phyloP scores from a whole-genome alignment of 495 filamentous ascomycete species.

The Friedmanniomyces endolithicus region DNA sequence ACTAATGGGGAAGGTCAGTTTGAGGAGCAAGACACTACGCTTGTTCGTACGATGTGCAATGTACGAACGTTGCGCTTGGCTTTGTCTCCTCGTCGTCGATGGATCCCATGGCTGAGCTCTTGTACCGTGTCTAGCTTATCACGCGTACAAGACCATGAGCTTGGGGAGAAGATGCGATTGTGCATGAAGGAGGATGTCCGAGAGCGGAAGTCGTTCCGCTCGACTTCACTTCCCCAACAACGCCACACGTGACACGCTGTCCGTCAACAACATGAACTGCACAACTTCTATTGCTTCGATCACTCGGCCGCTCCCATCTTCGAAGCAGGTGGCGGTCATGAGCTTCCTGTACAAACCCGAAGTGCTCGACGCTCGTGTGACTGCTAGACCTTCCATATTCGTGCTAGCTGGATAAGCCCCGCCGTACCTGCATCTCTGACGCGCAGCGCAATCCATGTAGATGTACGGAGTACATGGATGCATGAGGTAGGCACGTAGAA shows the following conservation, averaged over 20 bases:
- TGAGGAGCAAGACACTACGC: constrained; percentile 1
- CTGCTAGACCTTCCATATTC: neutral
- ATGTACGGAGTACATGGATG: too few relatives aligned
- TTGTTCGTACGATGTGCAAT: constrained; percentile 25
- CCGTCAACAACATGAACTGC: too few relatives aligned
- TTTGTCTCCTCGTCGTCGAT: constrained; percentile 1
- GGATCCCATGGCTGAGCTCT: neutral
- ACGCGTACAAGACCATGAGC: neutral
- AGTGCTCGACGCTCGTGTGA: too few relatives aligned
- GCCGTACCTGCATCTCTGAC: constrained; percentile 1
- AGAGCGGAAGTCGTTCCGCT: neutral
- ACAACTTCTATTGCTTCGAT: too few relatives aligned
- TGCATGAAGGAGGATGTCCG: too few relatives aligned
- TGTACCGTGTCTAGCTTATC: constrained; percentile 2
- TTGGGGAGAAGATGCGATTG: neutral
- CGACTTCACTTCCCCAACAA: neutral
- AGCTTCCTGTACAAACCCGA: too few relatives aligned
- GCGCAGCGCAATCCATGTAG: too few relatives aligned
- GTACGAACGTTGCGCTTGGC: constrained; percentile 23
- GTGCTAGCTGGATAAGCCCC: neutral
- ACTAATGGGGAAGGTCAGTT: constrained; percentile 12
- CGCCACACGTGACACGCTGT: too few relatives aligned
- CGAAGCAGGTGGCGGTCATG: too few relatives aligned
- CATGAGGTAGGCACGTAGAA: too few relatives aligned
- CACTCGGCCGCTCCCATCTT: too few relatives aligned